Evolutionary conservation across 2,329 filamentous ascomycete species (phyloP), one percentile per base, ranked within the genome.

Genomic region (Aspergillus puulaauensis): DNA sequence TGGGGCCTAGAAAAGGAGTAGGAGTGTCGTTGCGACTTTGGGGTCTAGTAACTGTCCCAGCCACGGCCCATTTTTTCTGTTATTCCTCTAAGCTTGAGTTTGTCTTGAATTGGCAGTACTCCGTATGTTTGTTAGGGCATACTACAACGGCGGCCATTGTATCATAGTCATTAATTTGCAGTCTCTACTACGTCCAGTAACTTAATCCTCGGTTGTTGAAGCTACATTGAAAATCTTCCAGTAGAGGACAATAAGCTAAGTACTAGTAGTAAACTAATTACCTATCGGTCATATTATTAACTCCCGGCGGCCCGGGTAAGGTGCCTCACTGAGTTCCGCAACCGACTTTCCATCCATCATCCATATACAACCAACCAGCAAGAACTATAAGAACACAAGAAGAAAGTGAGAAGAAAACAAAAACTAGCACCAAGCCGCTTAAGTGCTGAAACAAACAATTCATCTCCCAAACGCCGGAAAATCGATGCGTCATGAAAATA

Each of bases 321-420:
- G 27, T 31, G 9, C 27, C 27, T 23, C 21, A 39, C 37, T 24
- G 21, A 39, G 43, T 46, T 14, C 41, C 23, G 21, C 21, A 45
- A 45, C 41, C 41, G 27, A 4, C 21, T 21, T 21, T 14, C 8
- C 12, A 24, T 31, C 48, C 56, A 58, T 59, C 41, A 48, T 52
- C 23, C 37, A 17, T 27, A 54, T 52, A 53, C 48, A 59, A 56
- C 17, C 52, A 54, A 47, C 27, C 9, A 31, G 33, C 37, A 52
- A 33, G 23, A 47, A 48, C 19, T 19, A 49, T 43, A 43, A 33
- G 35, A 21, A 35, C 6, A 15, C 23, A 43, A 24, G 33, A 12
- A 40, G 33, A 11, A 33, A 43, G 9, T 31, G 14, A 21, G 21
- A 21, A 21, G 3, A 21, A 21, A 21, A 33, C 21, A 39, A 4